Evolutionary conservation across 2,329 filamentous ascomycete species (phyloP).

Genomic region (Cladosporium halotolerans): DNA sequence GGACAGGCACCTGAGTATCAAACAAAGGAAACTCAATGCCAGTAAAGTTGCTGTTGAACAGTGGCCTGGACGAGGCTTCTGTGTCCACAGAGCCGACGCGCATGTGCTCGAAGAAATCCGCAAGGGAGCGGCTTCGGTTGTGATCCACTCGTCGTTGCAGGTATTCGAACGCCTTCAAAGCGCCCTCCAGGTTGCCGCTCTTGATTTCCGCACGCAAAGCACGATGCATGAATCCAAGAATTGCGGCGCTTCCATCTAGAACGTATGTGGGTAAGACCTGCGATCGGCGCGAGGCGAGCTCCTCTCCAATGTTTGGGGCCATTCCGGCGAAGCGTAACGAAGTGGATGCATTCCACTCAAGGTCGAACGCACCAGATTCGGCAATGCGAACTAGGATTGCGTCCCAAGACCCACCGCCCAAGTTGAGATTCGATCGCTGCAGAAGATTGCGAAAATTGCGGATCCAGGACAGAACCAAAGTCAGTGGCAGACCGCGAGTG

Average conservation of each 20-base stretch:
- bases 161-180: conserved; percentile 32
- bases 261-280: conserved; percentile 34
- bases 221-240: conserved; percentile 39
- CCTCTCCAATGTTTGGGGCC: conserved; percentile 36
- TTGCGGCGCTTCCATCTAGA: conserved; percentile 38
- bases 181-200: conserved; percentile 33
- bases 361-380: conserved; percentile 43
- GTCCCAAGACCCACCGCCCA: conserved; percentile 40
- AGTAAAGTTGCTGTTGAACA: conserved; percentile 27
- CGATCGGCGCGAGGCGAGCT: conserved; percentile 33
- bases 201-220: conserved; percentile 35
- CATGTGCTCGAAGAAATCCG: conserved; percentile 34
- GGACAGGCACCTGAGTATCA: conserved; percentile 39
- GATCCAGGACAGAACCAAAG: conserved; percentile 30
- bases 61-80: background rate
- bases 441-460: conserved; percentile 34
- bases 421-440: conserved; percentile 31
- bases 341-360: conserved; percentile 40
- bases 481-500: conserved; percentile 32
- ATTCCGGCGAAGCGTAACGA: conserved; percentile 34
- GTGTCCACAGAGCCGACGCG: conserved; percentile 21
- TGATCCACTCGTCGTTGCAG: conserved; percentile 38
- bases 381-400: conserved; percentile 45
- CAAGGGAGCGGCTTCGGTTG: conserved; percentile 38
- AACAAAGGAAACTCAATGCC: conserved; percentile 42